Evolutionary conservation across 305 asterid species (phyloP), one percentile per base, ranked within the genome.

Genomic region (Solanum chacoense): DNA sequence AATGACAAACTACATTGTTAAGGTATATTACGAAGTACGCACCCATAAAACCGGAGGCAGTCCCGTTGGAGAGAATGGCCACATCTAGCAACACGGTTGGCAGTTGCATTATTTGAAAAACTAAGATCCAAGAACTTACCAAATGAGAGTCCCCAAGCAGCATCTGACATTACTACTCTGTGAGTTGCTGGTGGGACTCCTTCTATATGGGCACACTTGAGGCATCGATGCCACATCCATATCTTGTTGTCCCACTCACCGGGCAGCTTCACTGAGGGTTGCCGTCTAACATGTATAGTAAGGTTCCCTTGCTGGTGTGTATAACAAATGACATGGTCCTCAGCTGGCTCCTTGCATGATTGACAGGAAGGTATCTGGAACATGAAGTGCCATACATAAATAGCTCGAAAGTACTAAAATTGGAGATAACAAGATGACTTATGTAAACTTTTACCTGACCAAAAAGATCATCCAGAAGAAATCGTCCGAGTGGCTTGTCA

Each of bases 181-280:
- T 59, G 92, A 77, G 96, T 94, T 88, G 98, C 98, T 20, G 98
- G 99, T 35, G 99, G 98, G 85, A 94, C 94, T 69, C 98, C 99
- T 20, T 92, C 94, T n/a, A 89, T 78, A 31, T 88, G 94, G 20
- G 85, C 90, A 88, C 99, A 98, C 91, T 89, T 93, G 88, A 98
- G 96, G 93, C 99, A 98, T 88, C 99, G 91, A 87, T 98, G 99
- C 99, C 99, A 98, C 99, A 98, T 98, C 99, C 99, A 98, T 90
- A 98, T 96, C 94, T 94, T 98, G 81, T 98, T 97, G 88, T 96
- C 99, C 38, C 91, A 90, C 89, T 94, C 98, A 63, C 98, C 98
- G 42, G 97, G 98, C 89, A 98, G 98, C 91, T 92, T 94, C 87
- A 88, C 92, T 8, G 95, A 91, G 34, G 94, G 94, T 72, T 94